phyloP scores from a whole-genome alignment of 1,139 yeast genomes.

The Pneumocystis oryctolagi region DNA sequence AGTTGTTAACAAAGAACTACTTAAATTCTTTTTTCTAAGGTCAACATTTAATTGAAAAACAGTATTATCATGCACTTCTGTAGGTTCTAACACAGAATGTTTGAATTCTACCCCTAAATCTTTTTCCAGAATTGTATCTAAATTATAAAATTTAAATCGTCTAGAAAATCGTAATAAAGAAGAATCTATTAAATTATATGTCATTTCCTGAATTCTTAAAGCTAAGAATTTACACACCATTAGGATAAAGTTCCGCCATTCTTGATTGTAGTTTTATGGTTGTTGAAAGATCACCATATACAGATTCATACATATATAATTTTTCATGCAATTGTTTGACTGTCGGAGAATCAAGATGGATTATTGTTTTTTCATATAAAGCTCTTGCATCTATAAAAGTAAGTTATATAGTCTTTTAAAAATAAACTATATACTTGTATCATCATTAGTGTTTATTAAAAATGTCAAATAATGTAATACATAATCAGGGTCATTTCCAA shows the following conservation, averaged over 20 bases:
- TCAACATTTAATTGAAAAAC: not conserved
- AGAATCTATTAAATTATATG: slow-evolving; percentile 29
- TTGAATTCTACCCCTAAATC: slow-evolving; percentile 5
- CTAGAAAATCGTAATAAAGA: slow-evolving; percentile 32
- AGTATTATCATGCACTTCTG: not conserved
- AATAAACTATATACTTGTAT: slow-evolving; percentile 31
- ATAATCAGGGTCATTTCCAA: slow-evolving; percentile 39
- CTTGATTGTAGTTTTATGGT: slow-evolving; percentile 53
- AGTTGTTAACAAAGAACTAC: not conserved
- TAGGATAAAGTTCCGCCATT: slow-evolving; percentile 51
- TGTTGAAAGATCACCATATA: slow-evolving; percentile 52
- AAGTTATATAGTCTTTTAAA: not conserved
- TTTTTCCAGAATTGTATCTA: slow-evolving; percentile 8
- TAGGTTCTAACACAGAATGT: not conserved
- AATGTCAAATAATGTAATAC: slow-evolving; percentile 59
- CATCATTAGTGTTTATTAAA: slow-evolving; percentile 56
- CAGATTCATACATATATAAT: slow-evolving; percentile 39
- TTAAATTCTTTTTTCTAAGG: not conserved
- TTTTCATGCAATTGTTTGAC: slow-evolving; percentile 34
- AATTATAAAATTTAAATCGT: slow-evolving; percentile 27
- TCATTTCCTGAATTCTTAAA: slow-evolving; percentile 15
- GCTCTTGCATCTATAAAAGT: slow-evolving; percentile 42
- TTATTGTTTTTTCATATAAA: slow-evolving; percentile 53
- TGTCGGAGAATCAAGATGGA: slow-evolving; percentile 27
- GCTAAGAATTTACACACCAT: slow-evolving; percentile 20